Evolutionary conservation across 345 rosid species (phyloP).

Genomic region (Citrus trifoliata): DNA sequence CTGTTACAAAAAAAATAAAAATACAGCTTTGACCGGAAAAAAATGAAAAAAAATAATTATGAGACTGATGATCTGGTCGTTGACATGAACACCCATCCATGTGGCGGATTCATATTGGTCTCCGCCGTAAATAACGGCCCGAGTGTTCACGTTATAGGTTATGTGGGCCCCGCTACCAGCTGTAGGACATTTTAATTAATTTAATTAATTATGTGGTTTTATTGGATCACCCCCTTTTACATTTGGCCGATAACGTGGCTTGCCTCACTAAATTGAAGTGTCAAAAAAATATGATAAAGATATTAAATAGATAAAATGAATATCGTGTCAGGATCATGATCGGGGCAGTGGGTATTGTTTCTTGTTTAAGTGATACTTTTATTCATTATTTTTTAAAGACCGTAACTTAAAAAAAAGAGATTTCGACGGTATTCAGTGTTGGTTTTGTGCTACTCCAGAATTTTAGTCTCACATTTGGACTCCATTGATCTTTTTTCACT

Average conservation of each 20-base stretch:
- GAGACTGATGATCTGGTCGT: neutral
- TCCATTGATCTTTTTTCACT: neutral
- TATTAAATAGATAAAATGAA: neutral
- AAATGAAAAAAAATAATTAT: neutral
- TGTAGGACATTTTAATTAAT: neutral
- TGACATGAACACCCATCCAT: neutral
- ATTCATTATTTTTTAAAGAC: too few species aligned
- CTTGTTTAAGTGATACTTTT: neutral
- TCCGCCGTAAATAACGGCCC: constrained; percentile 3
- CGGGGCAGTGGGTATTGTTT: neutral
- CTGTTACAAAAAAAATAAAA: neutral
- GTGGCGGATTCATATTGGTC: neutral
- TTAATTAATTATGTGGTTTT: neutral
- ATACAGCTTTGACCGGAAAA: neutral
- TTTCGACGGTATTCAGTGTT: too few species aligned
- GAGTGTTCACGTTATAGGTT: neutral
- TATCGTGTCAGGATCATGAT: neutral
- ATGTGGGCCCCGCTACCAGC: neutral
- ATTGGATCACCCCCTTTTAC: too few species aligned
- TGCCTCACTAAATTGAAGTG: neutral
- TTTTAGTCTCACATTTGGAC: too few species aligned
- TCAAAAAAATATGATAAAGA: neutral
- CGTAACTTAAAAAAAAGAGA: too few species aligned
- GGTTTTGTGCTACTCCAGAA: too few species aligned
- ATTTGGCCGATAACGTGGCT: neutral